Evolutionary conservation across 2,329 filamentous ascomycete genomes (phyloP), one percentile per base, ranked within the genome.

Genomic region (Alternaria longipes): DNA sequence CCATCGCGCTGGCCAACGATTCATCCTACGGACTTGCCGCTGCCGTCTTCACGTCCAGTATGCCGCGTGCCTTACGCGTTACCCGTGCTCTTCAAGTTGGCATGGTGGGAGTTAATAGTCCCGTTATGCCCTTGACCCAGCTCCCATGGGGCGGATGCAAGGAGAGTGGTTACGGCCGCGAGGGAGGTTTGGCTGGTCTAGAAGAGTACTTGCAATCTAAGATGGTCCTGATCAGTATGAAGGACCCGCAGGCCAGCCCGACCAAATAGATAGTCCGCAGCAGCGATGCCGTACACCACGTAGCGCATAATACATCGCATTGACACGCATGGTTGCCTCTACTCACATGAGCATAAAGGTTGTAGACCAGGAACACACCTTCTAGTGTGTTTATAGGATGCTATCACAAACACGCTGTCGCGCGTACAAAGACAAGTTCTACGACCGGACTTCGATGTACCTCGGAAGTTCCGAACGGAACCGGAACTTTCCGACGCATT

Each of bases 1-100:
- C 69, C 5, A 62, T 78, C 8, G 67, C 68, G 46, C 40, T 76
- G 24, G 75, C 75, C 1, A 77, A 78, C 44, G 71, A 76, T 56
- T 72, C 74, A 4, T 54, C 59, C 12, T 78, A 71, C 45, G 75
- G 75, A 5, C 63, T 77, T 22, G 62, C 59, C 3, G 44, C 53
- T 9, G 44, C 42, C 16, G 46, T 69, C 8, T 69, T 60, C 54
- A 71, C 68, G 1, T 46, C 20, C 16, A 60, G 56, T 36, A 59
- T 59, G 28, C 30, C 65, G 12, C 59, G 67, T 30, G 70, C 67
- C 0, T 42, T 73, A 12, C 54, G 66, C 5, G 63, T 74, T 7
- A 61, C 71, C 3, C 53, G 50, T 7, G 51, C 63, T 44, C 57
- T 74, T 22, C 60, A 72, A 32, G 65, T 66, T 2, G 71, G 71